Evolutionary conservation across 2,329 filamentous ascomycete genomes (phyloP).

Genomic region (Phialocephala subalpina): DNA sequence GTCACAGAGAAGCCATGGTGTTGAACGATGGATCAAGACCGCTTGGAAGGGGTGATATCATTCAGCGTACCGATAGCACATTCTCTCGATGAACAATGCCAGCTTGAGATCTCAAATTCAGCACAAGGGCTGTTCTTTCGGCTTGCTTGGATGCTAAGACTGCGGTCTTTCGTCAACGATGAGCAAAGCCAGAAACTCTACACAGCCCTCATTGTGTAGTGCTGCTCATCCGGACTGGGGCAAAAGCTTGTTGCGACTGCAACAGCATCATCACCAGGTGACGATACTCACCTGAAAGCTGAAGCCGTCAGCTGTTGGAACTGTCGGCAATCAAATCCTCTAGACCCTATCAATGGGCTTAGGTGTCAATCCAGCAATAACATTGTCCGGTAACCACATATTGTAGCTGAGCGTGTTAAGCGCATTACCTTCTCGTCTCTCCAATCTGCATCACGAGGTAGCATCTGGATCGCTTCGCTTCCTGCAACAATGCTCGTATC

Average conservation of each 20-base stretch:
- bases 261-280: not conserved
- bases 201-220: not conserved
- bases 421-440: not conserved
- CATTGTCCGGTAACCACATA: not conserved
- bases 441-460: not conserved
- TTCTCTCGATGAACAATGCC: not conserved
- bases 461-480: too few species aligned
- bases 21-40: constrained; percentile 85
- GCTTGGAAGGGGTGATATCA: constrained; percentile 78
- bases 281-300: constrained; percentile 3
- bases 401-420: not conserved
- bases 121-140: not conserved
- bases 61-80: constrained; percentile 56
- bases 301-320: not conserved
- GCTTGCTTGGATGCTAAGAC: not conserved
- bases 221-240: not conserved
- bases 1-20: constrained; percentile 88
- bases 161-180: not conserved
- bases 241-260: not conserved
- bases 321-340: not conserved
- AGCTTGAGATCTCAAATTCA: not conserved
- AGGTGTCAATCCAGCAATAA: not conserved
- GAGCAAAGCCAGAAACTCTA: not conserved
- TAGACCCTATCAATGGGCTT: not conserved
- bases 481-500: not conserved